Evolutionary conservation across 176 grass and related monocot genomes (phyloP).

Genomic region (Aegilops tauschii): DNA sequence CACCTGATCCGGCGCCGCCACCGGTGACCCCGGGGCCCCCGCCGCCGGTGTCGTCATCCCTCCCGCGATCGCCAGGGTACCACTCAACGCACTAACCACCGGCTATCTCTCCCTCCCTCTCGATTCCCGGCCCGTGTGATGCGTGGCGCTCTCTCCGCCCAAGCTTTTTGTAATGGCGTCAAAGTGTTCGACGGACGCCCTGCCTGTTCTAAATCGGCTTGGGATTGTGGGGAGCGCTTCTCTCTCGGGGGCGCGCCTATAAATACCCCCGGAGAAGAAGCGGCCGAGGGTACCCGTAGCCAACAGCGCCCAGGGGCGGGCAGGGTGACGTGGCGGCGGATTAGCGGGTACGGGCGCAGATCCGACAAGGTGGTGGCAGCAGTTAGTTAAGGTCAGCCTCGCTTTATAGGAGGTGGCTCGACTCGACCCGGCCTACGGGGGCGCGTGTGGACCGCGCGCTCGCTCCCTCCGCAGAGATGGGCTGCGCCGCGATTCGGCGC

Average conservation of each 20-base stretch:
- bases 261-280: slow-evolving; percentile 35
- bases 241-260: slow-evolving; percentile 32
- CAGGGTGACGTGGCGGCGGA: slow-evolving; percentile 15
- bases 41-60: slow-evolving; percentile 52
- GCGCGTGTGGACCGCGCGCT: slow-evolving; percentile 37
- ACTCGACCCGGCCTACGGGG: background rate
- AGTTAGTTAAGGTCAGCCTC: slow-evolving; percentile 16
- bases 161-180: slow-evolving; percentile 24
- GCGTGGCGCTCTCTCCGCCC: background rate
- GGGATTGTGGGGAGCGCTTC: slow-evolving; percentile 20
- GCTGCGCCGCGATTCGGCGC: background rate
- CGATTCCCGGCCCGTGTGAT: background rate
- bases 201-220: slow-evolving; percentile 22
- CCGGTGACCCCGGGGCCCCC: slow-evolving; percentile 30
- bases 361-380: slow-evolving; percentile 29
- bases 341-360: slow-evolving; percentile 23
- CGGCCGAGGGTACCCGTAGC: slow-evolving; percentile 14
- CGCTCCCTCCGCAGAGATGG: background rate
- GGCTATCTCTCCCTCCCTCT: background rate
- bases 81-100: background rate
- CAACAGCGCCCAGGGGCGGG: background rate
- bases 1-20: slow-evolving; percentile 53
- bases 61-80: slow-evolving; percentile 32
- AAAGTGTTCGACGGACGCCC: slow-evolving; percentile 4
- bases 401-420: background rate